Conservation (phyloP, 768 basidiomycete species). For the Serendipita sp. region DNA sequence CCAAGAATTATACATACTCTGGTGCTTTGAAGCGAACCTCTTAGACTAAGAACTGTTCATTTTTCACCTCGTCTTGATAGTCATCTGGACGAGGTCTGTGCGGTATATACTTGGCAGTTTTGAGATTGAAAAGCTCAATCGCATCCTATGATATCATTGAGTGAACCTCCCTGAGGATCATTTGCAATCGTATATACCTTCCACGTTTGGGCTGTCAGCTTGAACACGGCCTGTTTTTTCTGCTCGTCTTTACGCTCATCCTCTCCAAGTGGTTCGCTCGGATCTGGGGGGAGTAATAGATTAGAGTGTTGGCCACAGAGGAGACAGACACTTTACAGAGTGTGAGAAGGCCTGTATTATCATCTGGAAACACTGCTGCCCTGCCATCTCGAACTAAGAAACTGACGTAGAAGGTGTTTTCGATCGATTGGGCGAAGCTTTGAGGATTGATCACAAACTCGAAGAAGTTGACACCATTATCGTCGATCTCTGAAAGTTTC, state of each 20-base stretch:
- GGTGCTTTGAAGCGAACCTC: too few species aligned
- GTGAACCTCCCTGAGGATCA: background rate
- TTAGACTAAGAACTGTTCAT: background rate
- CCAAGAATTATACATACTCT: too few species aligned
- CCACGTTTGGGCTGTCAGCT: slow-evolving; percentile 87
- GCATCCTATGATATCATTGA: slow-evolving; percentile 42
- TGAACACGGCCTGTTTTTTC: slow-evolving; percentile 77
- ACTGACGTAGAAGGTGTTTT: slow-evolving; percentile 90
- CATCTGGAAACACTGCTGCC: slow-evolving; percentile 49
- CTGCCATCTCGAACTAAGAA: slow-evolving; percentile 82
- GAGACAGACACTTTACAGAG: slow-evolving; percentile 40
- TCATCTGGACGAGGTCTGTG: background rate
- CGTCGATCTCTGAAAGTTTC: slow-evolving; percentile 36
- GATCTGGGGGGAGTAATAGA: slow-evolving; percentile 26
- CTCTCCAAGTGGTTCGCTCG: slow-evolving; percentile 46
- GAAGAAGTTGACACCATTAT: slow-evolving; percentile 57
- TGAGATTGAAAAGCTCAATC: slow-evolving; percentile 75
- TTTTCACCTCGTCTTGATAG: background rate
- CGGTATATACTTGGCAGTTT: slow-evolving; percentile 26
- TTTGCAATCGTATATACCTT: slow-evolving; percentile 29
- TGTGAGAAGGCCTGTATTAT: slow-evolving; percentile 31
- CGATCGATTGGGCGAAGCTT: slow-evolving; percentile 85
- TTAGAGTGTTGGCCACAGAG: slow-evolving; percentile 1
- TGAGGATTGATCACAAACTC: slow-evolving; percentile 77
- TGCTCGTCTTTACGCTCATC: slow-evolving; percentile 47